These are phyloP conservation scores for Trypanosoma brucei DNA, from an alignment of 208 protist genomes.

Conservation along the genomic window DNA sequence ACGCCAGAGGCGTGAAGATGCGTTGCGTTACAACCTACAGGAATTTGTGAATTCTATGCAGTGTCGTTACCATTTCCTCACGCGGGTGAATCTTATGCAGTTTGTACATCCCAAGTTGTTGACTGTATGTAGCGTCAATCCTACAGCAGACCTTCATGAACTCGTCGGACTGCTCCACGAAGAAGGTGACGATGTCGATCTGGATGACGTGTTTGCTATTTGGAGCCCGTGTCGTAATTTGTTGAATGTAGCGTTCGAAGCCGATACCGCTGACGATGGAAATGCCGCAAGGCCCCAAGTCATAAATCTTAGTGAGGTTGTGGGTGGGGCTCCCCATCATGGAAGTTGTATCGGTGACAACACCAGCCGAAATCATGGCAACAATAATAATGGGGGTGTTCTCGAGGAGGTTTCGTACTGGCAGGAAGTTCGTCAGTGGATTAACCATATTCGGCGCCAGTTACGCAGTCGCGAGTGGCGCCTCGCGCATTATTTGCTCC, in stretches of 20 bases:
- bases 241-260: constrained; percentile 29
- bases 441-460: constrained; percentile 66
- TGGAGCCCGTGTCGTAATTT: constrained; percentile 55
- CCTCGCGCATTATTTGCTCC: constrained; percentile 67
- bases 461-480: constrained; percentile 80
- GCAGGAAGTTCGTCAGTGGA: constrained; percentile 58
- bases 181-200: constrained; percentile 44
- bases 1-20: constrained; percentile 32
- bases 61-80: constrained; percentile 41
- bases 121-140: constrained; percentile 63
- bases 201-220: constrained; percentile 55
- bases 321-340: neutral
- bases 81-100: constrained; percentile 60
- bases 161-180: constrained; percentile 58
- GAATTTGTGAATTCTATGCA: constrained; percentile 71
- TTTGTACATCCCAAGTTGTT: constrained; percentile 71
- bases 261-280: neutral
- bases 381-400: constrained; percentile 16
- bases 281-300: neutral
- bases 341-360: neutral
- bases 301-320: neutral
- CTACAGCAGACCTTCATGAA: constrained; percentile 52
- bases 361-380: neutral
- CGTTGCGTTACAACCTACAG: constrained; percentile 57
- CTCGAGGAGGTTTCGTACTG: constrained; percentile 71